phyloP scores from a whole-genome alignment of 1,284 basidiomycete genomes.

The Malassezia psittaci region DNA sequence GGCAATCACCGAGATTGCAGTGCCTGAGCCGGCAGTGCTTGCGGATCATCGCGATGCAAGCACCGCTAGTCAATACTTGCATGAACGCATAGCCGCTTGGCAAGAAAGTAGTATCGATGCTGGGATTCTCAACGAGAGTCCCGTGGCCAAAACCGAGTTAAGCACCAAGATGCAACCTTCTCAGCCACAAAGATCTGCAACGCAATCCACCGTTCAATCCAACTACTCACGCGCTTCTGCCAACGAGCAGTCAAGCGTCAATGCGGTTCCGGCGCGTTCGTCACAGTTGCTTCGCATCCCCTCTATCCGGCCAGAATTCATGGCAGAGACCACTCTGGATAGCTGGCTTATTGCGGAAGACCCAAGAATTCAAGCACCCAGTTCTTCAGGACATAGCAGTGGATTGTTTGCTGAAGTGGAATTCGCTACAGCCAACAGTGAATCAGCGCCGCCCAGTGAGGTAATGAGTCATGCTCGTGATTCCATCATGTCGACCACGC shows the following conservation, averaged over 20 bases:
- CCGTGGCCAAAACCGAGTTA: conserved; percentile 1
- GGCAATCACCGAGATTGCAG: background rate
- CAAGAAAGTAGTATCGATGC: conserved; percentile 10
- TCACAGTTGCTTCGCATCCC: conserved; percentile 19
- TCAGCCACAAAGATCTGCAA: background rate
- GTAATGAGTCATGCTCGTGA: background rate
- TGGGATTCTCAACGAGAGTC: background rate
- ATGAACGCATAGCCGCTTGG: conserved; percentile 11
- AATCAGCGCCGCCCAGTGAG: background rate
- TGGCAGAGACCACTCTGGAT: conserved; percentile 29
- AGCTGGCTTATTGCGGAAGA: conserved; percentile 30
- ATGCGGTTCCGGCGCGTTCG: background rate
- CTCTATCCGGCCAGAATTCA: conserved; percentile 37
- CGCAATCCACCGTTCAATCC: conserved; percentile 9
- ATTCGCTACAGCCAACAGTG: background rate
- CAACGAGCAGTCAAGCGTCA: background rate
- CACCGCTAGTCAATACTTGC: background rate
- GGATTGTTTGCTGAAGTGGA: conserved; percentile 7
- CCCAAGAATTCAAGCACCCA: background rate
- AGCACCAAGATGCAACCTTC: background rate
- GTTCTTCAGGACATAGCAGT: background rate
- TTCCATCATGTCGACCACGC: background rate
- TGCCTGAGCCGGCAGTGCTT: conserved; percentile 9
- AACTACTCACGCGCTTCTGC: conserved; percentile 5
- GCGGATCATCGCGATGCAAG: background rate